These are phyloP conservation scores for Spencermartinsiella europaea DNA, from an alignment of 805 yeast species.

Conservation along the genomic window DNA sequence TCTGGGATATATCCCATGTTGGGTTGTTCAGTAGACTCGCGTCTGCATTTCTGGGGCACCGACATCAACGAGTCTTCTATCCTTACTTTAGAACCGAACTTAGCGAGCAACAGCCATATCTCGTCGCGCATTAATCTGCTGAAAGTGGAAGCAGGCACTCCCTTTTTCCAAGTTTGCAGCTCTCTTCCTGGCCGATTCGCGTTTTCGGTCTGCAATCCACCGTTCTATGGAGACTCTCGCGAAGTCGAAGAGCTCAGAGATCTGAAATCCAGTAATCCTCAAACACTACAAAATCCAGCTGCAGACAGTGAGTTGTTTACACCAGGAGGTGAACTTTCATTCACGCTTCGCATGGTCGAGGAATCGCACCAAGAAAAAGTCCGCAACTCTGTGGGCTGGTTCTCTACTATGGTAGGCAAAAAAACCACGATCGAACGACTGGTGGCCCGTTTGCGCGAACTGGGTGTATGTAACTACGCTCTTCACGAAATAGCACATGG, in stretches of 20 bases:
- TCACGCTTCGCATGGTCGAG: slow-evolving; percentile 34
- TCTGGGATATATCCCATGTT: slow-evolving; percentile 44
- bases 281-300: slow-evolving; percentile 27
- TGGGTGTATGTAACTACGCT: slow-evolving; percentile 25
- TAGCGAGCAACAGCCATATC: slow-evolving; percentile 13
- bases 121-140: background rate
- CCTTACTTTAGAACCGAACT: slow-evolving; percentile 26
- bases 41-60: slow-evolving; percentile 36
- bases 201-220: slow-evolving; percentile 50
- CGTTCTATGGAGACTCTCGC: slow-evolving; percentile 38
- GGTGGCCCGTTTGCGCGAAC: slow-evolving; percentile 9
- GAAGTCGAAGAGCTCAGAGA: slow-evolving; percentile 30
- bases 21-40: slow-evolving; percentile 25
- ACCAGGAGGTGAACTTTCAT: slow-evolving; percentile 43
- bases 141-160: background rate
- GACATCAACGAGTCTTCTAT: slow-evolving; percentile 39
- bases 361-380: slow-evolving; percentile 25
- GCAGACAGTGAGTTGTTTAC: slow-evolving; percentile 37
- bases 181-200: slow-evolving; percentile 2
- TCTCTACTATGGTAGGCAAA: slow-evolving; percentile 37
- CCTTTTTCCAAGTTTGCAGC: background rate
- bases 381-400: slow-evolving; percentile 32
- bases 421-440: slow-evolving; percentile 10
- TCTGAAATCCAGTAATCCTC: slow-evolving; percentile 25
- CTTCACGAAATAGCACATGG: slow-evolving; percentile 29